A percentile compares a stretch with the other conserved stretches of the same genome.
These are phyloP conservation scores for Kazachstania africana DNA, from an alignment of 805 yeast species.

Conservation along the genomic window DNA sequence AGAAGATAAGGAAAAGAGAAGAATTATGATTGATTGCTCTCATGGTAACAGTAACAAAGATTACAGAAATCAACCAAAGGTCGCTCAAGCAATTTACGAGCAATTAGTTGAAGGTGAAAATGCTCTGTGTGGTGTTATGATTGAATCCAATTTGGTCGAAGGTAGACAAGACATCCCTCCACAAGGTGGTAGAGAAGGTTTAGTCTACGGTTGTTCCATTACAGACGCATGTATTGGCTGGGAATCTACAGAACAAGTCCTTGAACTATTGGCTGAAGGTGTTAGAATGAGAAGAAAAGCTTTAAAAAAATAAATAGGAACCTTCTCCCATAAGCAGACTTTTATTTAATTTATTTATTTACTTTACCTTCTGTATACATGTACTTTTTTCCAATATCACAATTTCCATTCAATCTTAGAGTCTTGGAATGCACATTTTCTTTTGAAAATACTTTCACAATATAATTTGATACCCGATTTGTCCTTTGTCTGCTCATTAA, in stretches of 20 bases:
- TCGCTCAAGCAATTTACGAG: conserved; percentile 62
- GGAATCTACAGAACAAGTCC: conserved; percentile 68
- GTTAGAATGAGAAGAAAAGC: conserved; percentile 61
- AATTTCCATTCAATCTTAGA: no score
- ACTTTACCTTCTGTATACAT: no score
- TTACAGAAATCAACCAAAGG: conserved; percentile 87
- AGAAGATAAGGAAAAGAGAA: conserved; percentile 38
- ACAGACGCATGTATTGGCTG: conserved; percentile 97
- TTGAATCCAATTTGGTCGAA: conserved; percentile 82
- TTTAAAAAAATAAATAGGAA: conserved; percentile 10
- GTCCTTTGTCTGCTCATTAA: no score
- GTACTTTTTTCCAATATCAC: no score
- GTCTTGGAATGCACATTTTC: no score
- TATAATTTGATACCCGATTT: no score
- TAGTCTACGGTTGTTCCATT: conserved; percentile 87
- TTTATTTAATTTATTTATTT: no score
- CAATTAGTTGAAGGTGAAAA: conserved; percentile 70
- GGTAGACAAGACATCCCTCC: conserved; percentile 91
- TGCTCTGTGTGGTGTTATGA: conserved; percentile 86
- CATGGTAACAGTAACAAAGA: conserved; percentile 92
- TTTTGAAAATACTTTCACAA: no score
- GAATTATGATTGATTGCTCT: conserved; percentile 88
- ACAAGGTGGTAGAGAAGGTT: conserved; percentile 57
- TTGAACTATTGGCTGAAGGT: conserved; percentile 63
- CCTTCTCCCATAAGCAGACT: no score